phyloP scores from a whole-genome alignment of 2,329 filamentous ascomycete genomes.

The Trichoderma cornu-damae region DNA sequence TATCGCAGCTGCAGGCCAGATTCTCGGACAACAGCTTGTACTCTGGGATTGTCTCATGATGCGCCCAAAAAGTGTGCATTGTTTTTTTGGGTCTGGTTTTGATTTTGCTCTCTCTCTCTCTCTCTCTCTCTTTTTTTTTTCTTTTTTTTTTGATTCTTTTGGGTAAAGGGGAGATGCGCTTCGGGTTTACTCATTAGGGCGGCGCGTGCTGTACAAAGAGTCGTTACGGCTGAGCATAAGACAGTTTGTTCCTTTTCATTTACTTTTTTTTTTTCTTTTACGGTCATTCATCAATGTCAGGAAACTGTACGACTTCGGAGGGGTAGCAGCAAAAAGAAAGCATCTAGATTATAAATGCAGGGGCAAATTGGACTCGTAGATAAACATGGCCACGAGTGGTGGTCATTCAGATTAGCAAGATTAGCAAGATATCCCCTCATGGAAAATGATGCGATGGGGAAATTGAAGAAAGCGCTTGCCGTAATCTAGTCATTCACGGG shows the following conservation, averaged over 20 bases:
- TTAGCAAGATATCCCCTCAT: conserved; percentile 6
- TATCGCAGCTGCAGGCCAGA: conserved; percentile 39
- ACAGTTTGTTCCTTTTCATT: not conserved
- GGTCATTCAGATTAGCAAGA: not conserved
- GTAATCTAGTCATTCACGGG: not conserved
- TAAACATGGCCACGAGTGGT: conserved; percentile 1
- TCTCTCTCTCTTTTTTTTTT: no score
- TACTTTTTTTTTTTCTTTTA: not conserved
- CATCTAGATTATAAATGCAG: conserved; percentile 8
- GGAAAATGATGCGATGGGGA: no score
- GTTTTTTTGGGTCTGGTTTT: not conserved
- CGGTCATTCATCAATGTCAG: conserved; percentile 17
- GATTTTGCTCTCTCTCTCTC: no score
- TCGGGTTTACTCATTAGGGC: conserved; percentile 6
- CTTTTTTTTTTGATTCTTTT: no score
- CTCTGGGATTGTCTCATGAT: conserved; percentile 31
- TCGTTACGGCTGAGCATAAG: not conserved
- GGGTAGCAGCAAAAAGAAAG: not conserved
- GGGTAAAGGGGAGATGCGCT: not conserved
- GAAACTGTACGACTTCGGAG: conserved; percentile 29
- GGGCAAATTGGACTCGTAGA: not conserved
- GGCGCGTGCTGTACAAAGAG: conserved; percentile 8
- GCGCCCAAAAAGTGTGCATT: not conserved
- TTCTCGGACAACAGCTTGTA: conserved; percentile 38
- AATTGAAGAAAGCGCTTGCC: not conserved